Evolutionary conservation across 495 filamentous ascomycete genomes (phyloP).

Genomic region (Penicillium mononematosum): DNA sequence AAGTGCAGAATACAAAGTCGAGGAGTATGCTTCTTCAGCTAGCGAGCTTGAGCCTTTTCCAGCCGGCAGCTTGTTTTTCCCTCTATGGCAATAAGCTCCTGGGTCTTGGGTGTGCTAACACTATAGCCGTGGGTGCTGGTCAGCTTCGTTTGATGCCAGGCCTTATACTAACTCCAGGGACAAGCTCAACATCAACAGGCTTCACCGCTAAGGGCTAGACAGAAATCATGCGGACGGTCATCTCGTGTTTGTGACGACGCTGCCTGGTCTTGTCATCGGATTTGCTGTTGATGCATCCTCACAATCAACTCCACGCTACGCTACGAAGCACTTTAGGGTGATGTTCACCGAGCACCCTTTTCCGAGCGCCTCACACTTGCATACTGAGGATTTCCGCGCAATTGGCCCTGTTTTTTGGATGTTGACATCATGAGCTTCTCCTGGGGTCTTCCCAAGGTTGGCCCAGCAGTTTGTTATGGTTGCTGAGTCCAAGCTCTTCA

Average conservation of each 20-base stretch:
- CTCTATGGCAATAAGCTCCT: neutral
- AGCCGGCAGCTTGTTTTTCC: neutral
- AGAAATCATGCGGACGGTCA: neutral
- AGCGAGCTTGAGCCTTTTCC: neutral
- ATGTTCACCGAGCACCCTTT: neutral
- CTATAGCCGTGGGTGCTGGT: neutral
- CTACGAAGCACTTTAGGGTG: neutral
- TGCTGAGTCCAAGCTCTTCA: neutral
- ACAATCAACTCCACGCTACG: neutral
- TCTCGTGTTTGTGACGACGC: neutral
- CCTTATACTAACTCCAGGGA: neutral
- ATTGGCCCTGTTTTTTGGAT: neutral
- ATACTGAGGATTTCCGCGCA: neutral
- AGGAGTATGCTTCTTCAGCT: neutral
- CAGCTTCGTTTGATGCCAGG: neutral
- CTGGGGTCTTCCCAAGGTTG: neutral
- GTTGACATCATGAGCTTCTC: neutral
- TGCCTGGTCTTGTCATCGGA: neutral
- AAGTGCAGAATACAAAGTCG: neutral
- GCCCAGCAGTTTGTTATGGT: neutral
- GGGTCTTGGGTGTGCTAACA: neutral
- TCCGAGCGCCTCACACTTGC: neutral
- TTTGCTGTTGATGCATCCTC: neutral
- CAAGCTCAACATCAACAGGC: neutral
- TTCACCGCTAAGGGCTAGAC: neutral